A percentile compares a stretch with the other conserved stretches of the same genome.
Conservation (phyloP, 2,329 filamentous ascomycete species). For the Dothistroma septosporum region DNA sequence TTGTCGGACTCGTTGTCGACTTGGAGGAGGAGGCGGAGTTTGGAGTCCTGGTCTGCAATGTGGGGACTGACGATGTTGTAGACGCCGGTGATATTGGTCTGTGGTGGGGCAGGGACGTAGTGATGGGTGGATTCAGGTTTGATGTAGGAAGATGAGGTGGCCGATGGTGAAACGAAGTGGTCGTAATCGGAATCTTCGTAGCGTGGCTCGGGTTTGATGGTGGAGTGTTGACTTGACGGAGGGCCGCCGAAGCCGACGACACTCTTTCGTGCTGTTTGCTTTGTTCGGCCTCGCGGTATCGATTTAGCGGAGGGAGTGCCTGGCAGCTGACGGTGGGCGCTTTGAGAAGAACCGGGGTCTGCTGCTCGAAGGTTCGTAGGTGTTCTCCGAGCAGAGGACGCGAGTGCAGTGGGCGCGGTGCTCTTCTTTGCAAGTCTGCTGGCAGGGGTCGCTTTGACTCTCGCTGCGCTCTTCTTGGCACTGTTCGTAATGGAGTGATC, state of each 20-base stretch:
- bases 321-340: not conserved
- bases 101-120: not conserved
- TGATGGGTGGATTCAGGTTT: conserved; percentile 19
- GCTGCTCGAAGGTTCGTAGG: not conserved
- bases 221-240: not conserved
- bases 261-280: conserved; percentile 12
- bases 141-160: not conserved
- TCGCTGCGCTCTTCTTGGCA: not conserved
- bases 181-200: not conserved
- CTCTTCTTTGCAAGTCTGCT: conserved; percentile 7
- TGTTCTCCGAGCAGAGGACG: not conserved
- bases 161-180: conserved; percentile 10
- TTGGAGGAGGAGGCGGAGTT: conserved; percentile 39
- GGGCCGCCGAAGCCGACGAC: not conserved
- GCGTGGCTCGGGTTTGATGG: conserved; percentile 2
- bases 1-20: conserved; percentile 34
- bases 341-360: not conserved
- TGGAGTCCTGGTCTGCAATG: conserved; percentile 18
- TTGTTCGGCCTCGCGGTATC: not conserved
- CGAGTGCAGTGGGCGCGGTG: not conserved
- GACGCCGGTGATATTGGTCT: conserved; percentile 41
- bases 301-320: not conserved
- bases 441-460: conserved; percentile 11
- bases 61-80: conserved; percentile 39
- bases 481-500: conserved; percentile 17